These are phyloP conservation scores for Marchantia paleacea DNA, from an alignment of 225 moss, liverwort and hornwort genomes.

Conservation along the genomic window DNA sequence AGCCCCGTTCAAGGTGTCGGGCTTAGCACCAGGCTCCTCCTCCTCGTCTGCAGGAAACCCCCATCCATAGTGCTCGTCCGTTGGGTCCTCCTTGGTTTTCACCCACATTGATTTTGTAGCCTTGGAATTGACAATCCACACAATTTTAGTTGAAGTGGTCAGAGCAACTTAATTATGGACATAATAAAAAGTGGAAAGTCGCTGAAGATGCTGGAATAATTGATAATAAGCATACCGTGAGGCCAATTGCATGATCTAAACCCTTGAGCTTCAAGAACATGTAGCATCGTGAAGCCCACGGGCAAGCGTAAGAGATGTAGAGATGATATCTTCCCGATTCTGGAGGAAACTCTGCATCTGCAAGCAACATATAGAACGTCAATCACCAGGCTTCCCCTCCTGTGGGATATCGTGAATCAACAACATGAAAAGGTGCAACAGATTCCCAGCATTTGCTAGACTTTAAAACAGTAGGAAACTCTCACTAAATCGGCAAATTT, in stretches of 20 bases:
- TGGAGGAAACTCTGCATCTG: conserved; percentile 42
- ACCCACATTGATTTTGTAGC: conserved; percentile 44
- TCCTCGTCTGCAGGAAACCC: conserved; percentile 30
- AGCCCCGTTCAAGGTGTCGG: conserved; percentile 38
- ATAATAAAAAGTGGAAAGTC: background rate
- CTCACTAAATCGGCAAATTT: too few species aligned
- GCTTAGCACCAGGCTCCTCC: conserved; percentile 35
- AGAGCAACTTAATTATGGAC: background rate
- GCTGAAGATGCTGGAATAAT: background rate
- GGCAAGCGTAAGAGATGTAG: conserved; percentile 49
- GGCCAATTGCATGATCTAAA: conserved; percentile 43
- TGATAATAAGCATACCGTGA: conserved; percentile 30
- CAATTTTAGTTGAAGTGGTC: background rate
- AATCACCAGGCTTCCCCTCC: too few species aligned
- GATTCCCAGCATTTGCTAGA: too few species aligned
- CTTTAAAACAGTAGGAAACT: too few species aligned
- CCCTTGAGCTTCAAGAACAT: conserved; percentile 48
- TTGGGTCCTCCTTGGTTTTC: conserved; percentile 42
- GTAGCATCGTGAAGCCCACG: conserved; percentile 54
- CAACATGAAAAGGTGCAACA: too few species aligned
- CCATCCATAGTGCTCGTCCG: conserved; percentile 46
- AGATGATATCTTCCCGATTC: conserved; percentile 48
- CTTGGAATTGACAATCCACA: conserved; percentile 15
- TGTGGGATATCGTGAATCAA: too few species aligned
- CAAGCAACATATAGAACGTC: background rate